These are phyloP conservation scores for Tinospora cordifolia DNA, from an alignment of 164 flowering plant genomes.

Conservation along the genomic window DNA sequence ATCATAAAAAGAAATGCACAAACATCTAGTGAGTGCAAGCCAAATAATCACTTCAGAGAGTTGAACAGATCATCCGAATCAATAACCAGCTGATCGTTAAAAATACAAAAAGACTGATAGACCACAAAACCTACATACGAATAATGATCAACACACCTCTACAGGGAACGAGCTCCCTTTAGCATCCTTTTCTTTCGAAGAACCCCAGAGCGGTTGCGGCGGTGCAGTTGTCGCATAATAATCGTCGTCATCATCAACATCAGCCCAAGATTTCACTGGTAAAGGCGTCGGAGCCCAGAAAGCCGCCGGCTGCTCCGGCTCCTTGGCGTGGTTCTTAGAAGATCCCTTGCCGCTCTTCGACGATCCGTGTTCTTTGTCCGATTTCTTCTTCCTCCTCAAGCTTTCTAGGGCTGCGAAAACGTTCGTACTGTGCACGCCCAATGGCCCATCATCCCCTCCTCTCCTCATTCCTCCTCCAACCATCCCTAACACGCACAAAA, in stretches of 20 bases:
- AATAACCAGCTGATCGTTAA: neutral
- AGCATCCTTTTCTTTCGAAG: conserved; percentile 17
- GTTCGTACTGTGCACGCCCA: conserved; percentile 35
- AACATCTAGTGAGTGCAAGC: too few species aligned
- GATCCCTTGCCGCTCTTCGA: conserved; percentile 37
- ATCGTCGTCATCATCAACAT: conserved; percentile 76
- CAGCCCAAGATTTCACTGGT: conserved; percentile 76
- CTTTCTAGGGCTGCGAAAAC: conserved; percentile 56
- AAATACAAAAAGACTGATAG: neutral
- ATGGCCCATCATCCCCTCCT: conserved; percentile 37
- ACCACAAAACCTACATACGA: neutral
- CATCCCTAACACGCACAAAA: conserved; percentile 20
- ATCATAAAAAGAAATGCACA: too few species aligned
- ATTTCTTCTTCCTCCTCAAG: conserved; percentile 55
- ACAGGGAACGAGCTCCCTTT: neutral
- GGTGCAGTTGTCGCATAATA: conserved; percentile 68
- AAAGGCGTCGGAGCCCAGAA: conserved; percentile 77
- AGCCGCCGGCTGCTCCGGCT: conserved; percentile 44
- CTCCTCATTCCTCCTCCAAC: conserved; percentile 48
- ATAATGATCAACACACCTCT: neutral
- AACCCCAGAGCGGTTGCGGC: conserved; percentile 47
- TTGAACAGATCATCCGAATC: too few species aligned
- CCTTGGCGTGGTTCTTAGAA: conserved; percentile 31
- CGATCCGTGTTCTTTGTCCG: conserved; percentile 37
- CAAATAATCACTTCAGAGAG: too few species aligned